Evolutionary conservation across 306 rosid genomes (phyloP), one percentile per base, ranked within the genome.

Genomic region (Geum urbanum): DNA sequence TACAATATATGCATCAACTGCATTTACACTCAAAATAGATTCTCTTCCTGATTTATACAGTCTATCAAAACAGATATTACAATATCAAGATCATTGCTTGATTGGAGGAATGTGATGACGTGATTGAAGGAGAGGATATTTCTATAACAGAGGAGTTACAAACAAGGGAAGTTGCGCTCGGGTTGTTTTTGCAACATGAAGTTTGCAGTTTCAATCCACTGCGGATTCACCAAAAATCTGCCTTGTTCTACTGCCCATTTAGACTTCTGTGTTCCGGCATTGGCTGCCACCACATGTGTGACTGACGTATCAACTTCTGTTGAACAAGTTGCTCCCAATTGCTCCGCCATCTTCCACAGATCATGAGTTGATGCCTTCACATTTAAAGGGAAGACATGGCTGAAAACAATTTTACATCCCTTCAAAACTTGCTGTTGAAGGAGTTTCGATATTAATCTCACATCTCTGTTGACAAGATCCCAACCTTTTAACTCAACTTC

Each of bases 141-240:
- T 32, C 3, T 32, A 3, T 32, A 32, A 32, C 37, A 32, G 37
- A 32, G 37, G 37, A 32, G 37, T 32, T 32, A 32, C 37, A 4
- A 32, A 47, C 6, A 9, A 15, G 72, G 8, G 43, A 85, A 92
- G 57, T 82, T 82, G 63, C 82, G 96, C 72, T 90, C 98, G 3
- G 89, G 85, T 37, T 77, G 92, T 77, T 69, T 85, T 80, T 85
- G 60, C 97, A 96, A 92, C 78, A 90, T 74, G 70, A 77, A 92
- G 67, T 90, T 84, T 58, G 97, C 78, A 60, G 97, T 87, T 73
- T 90, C 91, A 45, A 90, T 81, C 98, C 96, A 92, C 49, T 69
- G 74, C 13, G 96, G 96, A 77, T 85, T 84, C 66, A 92, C 98
- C 84, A 92, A 62, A 64, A 84, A 86, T 84, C 84, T 90, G 5